These are phyloP conservation scores for Kokia cookei DNA, from an alignment of 441 rosid species.

Conservation along the genomic window DNA sequence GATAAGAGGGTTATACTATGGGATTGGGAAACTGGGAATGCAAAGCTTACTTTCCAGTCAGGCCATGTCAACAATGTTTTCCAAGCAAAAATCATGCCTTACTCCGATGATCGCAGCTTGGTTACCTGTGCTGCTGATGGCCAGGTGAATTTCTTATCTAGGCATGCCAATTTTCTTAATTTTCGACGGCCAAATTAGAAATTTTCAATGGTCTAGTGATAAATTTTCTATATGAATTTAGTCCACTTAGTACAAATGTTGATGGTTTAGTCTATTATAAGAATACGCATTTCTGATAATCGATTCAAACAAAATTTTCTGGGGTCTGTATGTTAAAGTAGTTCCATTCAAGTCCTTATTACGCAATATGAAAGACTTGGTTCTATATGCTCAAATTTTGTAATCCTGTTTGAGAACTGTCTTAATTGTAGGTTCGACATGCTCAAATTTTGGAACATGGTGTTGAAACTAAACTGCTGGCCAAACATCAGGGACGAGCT, in stretches of 20 bases:
- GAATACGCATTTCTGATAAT: background rate
- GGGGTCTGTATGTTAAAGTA: too few species aligned
- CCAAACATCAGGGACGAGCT: slow-evolving; percentile 60
- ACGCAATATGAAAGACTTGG: too few species aligned
- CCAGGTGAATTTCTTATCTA: slow-evolving; percentile 38
- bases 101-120: slow-evolving; percentile 69
- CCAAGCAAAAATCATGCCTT: slow-evolving; percentile 86
- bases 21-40: slow-evolving; percentile 74
- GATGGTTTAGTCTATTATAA: background rate
- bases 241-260: background rate
- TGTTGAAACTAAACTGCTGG: slow-evolving; percentile 53
- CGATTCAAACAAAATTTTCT: too few species aligned
- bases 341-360: too few species aligned
- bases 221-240: background rate
- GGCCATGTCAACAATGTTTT: slow-evolving; percentile 77
- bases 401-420: background rate
- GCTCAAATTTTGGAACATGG: slow-evolving; percentile 67
- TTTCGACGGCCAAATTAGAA: background rate
- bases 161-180: background rate
- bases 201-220: background rate
- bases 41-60: slow-evolving; percentile 66
- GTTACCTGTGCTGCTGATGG: slow-evolving; percentile 97
- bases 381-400: too few species aligned
- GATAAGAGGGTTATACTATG: slow-evolving; percentile 71
- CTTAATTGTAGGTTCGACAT: slow-evolving; percentile 47